These are phyloP conservation scores for Patellifolia procumbens DNA, from an alignment of 179 eudicot species.

Conservation along the genomic window DNA sequence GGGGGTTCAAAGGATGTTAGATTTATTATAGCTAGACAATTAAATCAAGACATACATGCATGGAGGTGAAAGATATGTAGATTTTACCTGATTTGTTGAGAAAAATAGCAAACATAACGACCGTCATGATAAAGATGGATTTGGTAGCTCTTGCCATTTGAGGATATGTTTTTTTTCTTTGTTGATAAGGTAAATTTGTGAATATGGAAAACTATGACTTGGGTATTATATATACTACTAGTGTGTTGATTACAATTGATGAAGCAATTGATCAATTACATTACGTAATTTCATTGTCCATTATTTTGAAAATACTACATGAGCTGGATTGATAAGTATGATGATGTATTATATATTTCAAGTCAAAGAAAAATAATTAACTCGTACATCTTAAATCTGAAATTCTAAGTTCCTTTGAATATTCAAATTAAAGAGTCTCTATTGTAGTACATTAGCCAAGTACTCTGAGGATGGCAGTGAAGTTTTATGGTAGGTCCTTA, in stretches of 20 bases:
- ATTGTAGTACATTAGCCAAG: no score
- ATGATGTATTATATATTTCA: no score
- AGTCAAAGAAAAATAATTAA: background rate
- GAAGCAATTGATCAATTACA: background rate
- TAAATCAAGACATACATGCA: no score
- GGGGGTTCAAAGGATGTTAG: no score
- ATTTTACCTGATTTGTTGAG: background rate
- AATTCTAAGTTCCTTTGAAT: no score
- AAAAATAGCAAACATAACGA: background rate
- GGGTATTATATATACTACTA: background rate
- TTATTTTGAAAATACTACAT: background rate
- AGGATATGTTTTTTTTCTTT: background rate
- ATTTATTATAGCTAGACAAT: no score
- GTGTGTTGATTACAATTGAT: background rate
- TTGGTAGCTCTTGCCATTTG: background rate
- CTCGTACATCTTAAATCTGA: no score
- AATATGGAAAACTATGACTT: background rate
- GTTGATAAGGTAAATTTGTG: background rate
- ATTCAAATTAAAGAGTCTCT: no score
- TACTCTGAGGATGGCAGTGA: no score
- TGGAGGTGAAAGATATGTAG: background rate
- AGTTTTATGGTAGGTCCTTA: no score
- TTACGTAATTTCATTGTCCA: background rate
- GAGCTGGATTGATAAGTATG: background rate
- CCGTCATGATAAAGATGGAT: background rate